Percentiles rank a stretch among this genome's conserved stretches.
Conservation (phyloP, 352 stramenopile genomes). For the Pythium plurisporium region DNA sequence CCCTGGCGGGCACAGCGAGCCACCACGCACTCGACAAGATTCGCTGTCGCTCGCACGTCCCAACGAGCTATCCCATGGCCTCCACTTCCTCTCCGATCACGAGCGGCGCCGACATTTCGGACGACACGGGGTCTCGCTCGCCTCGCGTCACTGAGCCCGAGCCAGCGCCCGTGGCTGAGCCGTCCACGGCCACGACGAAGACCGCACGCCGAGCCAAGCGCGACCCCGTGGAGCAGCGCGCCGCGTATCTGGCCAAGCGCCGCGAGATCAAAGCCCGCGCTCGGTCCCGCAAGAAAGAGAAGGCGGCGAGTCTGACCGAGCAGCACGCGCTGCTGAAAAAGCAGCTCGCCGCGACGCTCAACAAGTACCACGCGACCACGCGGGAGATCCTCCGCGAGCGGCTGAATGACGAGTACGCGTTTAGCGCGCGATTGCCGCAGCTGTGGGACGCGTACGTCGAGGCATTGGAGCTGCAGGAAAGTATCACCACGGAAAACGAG, state of each 20-base stretch:
- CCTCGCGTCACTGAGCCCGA: background rate
- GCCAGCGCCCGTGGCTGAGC: background rate
- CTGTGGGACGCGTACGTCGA: conserved; percentile 10
- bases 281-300: background rate
- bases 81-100: too few species aligned
- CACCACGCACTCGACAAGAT: too few species aligned
- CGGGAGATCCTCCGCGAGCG: background rate
- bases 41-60: too few species aligned
- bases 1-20: too few species aligned
- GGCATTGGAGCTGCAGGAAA: background rate
- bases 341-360: background rate
- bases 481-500: conserved; percentile 1
- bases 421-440: background rate
- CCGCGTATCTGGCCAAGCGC: conserved; percentile 9
- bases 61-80: too few species aligned
- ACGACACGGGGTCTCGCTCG: too few species aligned
- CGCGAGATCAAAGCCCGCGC: conserved; percentile 6
- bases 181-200: background rate
- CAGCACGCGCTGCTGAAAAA: conserved; percentile 7
- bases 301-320: background rate
- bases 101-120: background rate
- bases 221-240: conserved; percentile 2
- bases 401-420: background rate
- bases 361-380: background rate
- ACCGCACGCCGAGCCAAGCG: background rate